Evolutionary conservation across 2,329 filamentous ascomycete species (phyloP).

Genomic region (Penicillium frequentans): DNA sequence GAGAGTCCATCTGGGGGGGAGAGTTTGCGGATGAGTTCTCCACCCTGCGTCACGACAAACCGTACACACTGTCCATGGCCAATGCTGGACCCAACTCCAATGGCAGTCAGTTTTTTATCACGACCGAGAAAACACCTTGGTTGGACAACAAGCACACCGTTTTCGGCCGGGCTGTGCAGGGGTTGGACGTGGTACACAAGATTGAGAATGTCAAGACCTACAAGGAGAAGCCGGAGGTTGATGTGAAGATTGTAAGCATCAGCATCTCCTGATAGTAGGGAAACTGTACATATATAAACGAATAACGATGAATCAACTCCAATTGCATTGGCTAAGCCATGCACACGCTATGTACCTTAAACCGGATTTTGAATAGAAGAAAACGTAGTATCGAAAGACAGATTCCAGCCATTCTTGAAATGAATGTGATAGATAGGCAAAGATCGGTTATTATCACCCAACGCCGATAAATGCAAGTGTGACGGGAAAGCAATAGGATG

Average conservation of each 20-base stretch:
- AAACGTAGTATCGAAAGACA: neutral
- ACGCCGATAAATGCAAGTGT: slow-evolving; percentile 11
- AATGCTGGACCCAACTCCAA: slow-evolving; percentile 96
- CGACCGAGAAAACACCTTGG: slow-evolving; percentile 96
- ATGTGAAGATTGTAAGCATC: slow-evolving; percentile 96
- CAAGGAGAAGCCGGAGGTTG: slow-evolving; percentile 92
- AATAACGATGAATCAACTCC: neutral
- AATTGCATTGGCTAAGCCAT: neutral
- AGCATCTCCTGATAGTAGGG: slow-evolving; percentile 22
- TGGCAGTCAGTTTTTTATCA: slow-evolving; percentile 97
- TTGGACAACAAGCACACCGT: slow-evolving; percentile 95
- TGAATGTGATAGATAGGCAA: neutral
- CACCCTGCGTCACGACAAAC: slow-evolving; percentile 86
- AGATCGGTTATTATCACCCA: neutral
- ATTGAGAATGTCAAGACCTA: slow-evolving; percentile 89
- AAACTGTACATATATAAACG: neutral
- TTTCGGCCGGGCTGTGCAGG: slow-evolving; percentile 86
- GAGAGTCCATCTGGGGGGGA: slow-evolving; percentile 85
- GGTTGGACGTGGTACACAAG: slow-evolving; percentile 90
- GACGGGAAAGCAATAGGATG: neutral
- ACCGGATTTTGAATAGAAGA: neutral
- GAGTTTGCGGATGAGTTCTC: slow-evolving; percentile 95
- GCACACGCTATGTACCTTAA: neutral
- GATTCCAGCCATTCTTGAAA: neutral
- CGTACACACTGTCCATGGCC: slow-evolving; percentile 96